Evolutionary conservation across 2,329 filamentous ascomycete species (phyloP), one percentile per base, ranked within the genome.

Genomic region (Nemania diffusa): DNA sequence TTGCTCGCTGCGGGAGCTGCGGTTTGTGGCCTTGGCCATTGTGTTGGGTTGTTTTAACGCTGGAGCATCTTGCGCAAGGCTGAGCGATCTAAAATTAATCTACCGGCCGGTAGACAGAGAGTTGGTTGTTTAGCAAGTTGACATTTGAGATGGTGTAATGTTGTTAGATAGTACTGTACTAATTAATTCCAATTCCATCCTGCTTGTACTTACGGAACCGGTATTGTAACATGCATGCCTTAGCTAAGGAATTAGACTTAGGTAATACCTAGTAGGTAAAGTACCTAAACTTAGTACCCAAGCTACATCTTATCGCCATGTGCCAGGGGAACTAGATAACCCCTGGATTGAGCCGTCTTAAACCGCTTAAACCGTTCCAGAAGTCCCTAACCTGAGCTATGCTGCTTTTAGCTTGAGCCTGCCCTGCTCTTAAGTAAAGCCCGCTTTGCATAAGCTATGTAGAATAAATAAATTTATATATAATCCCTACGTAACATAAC

Each of bases 1-100:
- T 60, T 72, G 73, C 72, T 73, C 74, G 70, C 70, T 70, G 64
- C 64, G 69, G 68, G 73, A 74, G 73, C 69, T 76, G 50, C 73
- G 72, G 62, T 72, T 73, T 73, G 76, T 79, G 79, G 79, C 80
- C 79, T 81, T 80, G 77, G 79, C 79, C 81, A 82, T 82, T 68
- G 74, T 79, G 71, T 77, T 76, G 79, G 79, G 79, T 81, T 68
- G 74, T 77, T 68, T 78, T 78, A 81, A 78, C 76, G 76, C 64
- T 76, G 75, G 71, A 77, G 77, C 80, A 82, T 82, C 71, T 76
- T 80, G 75, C 63, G 67, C 58, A 62, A 59, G 64, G 66, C 50
- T 57, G 46, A 57, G 64, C 51, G 20, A 52, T 67, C 32, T 46
- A 51, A 2, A 13, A 29, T 8, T 42, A 59, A 59, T 29, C 51